phyloP scores from a whole-genome alignment of 2,329 filamentous ascomycete species.

The Moelleriella libera region DNA sequence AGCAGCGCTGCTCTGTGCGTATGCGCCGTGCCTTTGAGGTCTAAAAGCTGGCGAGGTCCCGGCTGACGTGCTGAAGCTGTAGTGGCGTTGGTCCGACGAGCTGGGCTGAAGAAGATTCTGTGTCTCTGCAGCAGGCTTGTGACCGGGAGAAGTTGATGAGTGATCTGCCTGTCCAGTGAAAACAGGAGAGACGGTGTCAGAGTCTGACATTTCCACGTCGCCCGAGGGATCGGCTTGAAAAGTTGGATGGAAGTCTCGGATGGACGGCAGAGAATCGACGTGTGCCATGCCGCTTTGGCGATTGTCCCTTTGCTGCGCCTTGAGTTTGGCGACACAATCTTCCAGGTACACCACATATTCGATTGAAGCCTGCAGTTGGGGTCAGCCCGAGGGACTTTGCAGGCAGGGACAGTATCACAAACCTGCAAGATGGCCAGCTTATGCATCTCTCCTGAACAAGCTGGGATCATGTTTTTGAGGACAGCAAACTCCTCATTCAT shows the following conservation, averaged over 20 bases:
- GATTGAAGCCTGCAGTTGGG: constrained; percentile 62
- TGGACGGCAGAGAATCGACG: constrained; percentile 18
- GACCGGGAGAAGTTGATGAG: constrained; percentile 36
- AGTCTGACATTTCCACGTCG: constrained; percentile 49
- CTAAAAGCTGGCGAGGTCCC: constrained; percentile 45
- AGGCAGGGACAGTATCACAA: constrained; percentile 11
- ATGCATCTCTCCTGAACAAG: constrained; percentile 95
- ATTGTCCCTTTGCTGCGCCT: constrained; percentile 36
- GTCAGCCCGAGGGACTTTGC: too few species aligned
- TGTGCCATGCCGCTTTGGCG: constrained; percentile 12
- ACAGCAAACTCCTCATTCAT: constrained; percentile 98
- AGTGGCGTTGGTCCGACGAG: constrained; percentile 38
- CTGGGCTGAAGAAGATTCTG: constrained; percentile 34
- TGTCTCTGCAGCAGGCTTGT: constrained; percentile 28
- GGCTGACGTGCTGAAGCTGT: constrained; percentile 32
- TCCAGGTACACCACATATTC: constrained; percentile 93
- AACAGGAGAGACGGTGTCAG: constrained; percentile 32
- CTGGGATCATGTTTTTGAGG: constrained; percentile 88
- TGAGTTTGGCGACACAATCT: constrained; percentile 70
- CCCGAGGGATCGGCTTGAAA: constrained; percentile 24
- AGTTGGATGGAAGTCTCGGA: constrained; percentile 23
- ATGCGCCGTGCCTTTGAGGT: constrained; percentile 24
- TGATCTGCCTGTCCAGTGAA: constrained; percentile 19
- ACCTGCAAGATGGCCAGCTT: constrained; percentile 93
- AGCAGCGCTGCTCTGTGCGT: constrained; percentile 25